Evolutionary conservation across 371 early-diverging fungal species (phyloP).

Genomic region (Rhizopus sp.): DNA sequence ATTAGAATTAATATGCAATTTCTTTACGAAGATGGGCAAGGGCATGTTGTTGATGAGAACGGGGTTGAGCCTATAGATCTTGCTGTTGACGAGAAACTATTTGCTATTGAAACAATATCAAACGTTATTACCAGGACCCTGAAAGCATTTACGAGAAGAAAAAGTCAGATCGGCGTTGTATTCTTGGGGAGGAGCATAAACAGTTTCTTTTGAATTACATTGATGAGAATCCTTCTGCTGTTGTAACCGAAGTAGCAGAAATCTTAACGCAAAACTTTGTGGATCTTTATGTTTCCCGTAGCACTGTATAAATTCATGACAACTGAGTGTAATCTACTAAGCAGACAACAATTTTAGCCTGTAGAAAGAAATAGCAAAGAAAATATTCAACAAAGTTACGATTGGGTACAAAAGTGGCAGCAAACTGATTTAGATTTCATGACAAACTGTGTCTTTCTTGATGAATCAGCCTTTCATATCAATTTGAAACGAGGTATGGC

Average conservation of each 20-base stretch:
- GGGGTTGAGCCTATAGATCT: conserved; percentile 15
- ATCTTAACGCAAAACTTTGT: background rate
- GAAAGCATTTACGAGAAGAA: conserved; percentile 18
- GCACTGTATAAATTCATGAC: conserved; percentile 1
- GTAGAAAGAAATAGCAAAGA: too few relatives aligned
- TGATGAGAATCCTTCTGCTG: conserved; percentile 18
- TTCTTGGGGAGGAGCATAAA: conserved; percentile 12
- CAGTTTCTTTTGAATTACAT: conserved; percentile 20
- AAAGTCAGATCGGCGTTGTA: conserved; percentile 13
- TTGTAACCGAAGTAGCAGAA: background rate
- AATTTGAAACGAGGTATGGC: too few relatives aligned
- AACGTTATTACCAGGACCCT: conserved; percentile 9
- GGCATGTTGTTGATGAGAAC: conserved; percentile 15
- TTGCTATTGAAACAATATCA: conserved; percentile 12
- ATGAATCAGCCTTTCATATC: too few relatives aligned
- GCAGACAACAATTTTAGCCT: too few relatives aligned
- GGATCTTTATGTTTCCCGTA: background rate
- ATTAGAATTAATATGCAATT: conserved; percentile 6
- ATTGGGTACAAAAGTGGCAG: conserved; percentile 4
- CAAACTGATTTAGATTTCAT: conserved; percentile 6
- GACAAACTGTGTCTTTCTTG: conserved; percentile 7
- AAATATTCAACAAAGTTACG: conserved; percentile 2
- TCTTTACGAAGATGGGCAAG: conserved; percentile 12
- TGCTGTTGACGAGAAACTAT: conserved; percentile 14
- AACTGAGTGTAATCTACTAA: conserved; percentile 2